These are phyloP conservation scores for Ganoderma sinense DNA, from an alignment of 1,284 basidiomycete genomes.

Conservation along the genomic window DNA sequence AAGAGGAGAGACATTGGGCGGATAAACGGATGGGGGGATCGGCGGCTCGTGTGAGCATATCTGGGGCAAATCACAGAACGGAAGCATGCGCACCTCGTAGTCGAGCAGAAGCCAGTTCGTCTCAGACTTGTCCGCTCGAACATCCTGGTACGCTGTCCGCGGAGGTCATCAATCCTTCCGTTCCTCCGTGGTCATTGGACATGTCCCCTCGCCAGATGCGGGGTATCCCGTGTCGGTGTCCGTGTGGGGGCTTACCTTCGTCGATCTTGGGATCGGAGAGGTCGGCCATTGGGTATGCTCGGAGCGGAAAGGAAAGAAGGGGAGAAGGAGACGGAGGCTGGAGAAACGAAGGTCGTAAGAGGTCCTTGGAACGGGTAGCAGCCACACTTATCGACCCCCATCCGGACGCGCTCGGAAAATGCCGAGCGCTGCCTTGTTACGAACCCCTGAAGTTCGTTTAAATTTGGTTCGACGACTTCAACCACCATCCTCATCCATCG, in stretches of 20 bases:
- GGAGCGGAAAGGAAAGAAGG: constrained; percentile 44
- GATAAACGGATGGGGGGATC: constrained; percentile 1
- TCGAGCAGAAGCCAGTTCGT: constrained; percentile 89
- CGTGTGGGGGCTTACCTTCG: constrained; percentile 63
- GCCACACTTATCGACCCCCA: constrained; percentile 8
- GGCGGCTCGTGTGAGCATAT: constrained; percentile 10
- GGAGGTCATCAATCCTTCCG: constrained; percentile 15
- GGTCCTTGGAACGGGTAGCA: background rate
- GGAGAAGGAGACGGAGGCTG: constrained; percentile 51
- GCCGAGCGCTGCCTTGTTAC: constrained; percentile 4
- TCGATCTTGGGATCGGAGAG: constrained; percentile 79
- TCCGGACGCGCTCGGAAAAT: background rate
- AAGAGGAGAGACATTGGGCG: background rate
- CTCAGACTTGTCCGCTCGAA: constrained; percentile 82
- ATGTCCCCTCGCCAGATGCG: background rate
- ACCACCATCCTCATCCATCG: background rate
- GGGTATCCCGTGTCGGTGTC: constrained; percentile 6
- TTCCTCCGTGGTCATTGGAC: constrained; percentile 18
- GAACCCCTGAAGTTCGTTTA: no score
- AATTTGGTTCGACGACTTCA: no score
- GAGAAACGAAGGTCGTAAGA: constrained; percentile 37
- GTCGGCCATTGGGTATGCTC: constrained; percentile 73
- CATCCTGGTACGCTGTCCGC: constrained; percentile 80
- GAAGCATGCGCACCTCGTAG: constrained; percentile 70
- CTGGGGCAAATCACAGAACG: constrained; percentile 1